phyloP scores from a whole-genome alignment of 2,329 filamentous ascomycete genomes.

The Lecanicillium sp. region DNA sequence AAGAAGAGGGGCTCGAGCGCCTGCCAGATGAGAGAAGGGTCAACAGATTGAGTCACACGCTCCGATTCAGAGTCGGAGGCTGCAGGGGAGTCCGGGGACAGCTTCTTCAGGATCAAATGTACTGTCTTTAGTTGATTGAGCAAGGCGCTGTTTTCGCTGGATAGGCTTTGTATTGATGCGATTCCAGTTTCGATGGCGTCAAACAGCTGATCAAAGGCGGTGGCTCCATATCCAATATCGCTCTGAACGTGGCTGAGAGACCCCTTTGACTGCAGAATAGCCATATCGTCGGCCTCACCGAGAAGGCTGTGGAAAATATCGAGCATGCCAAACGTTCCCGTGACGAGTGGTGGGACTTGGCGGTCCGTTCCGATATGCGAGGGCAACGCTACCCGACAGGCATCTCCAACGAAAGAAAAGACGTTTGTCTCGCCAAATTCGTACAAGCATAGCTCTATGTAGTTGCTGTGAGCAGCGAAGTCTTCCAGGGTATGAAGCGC shows the following conservation, averaged over 20 bases:
- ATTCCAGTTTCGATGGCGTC: constrained; percentile 23
- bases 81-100: constrained; percentile 17
- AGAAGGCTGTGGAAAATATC: constrained; percentile 65
- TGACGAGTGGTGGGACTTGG: constrained; percentile 64
- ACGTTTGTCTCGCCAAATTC: constrained; percentile 63
- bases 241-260: constrained; percentile 67
- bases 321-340: constrained; percentile 47
- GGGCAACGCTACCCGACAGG: constrained; percentile 39
- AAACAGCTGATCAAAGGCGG: constrained; percentile 27
- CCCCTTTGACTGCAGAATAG: constrained; percentile 40
- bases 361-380: constrained; percentile 39
- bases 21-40: constrained; percentile 57
- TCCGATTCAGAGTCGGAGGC: constrained; percentile 15
- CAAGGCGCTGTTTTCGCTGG: constrained; percentile 19
- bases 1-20: constrained; percentile 77
- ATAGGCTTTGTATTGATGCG: constrained; percentile 21
- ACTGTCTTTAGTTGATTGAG: constrained; percentile 23
- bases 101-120: constrained; percentile 22
- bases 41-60: constrained; percentile 23
- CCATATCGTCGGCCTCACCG: constrained; percentile 62
- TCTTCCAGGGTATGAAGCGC: constrained; percentile 68
- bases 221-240: constrained; percentile 57
- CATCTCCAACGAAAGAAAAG: constrained; percentile 43
- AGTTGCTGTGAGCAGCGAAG: constrained; percentile 63
- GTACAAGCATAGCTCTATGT: constrained; percentile 63